Evolutionary conservation across 805 yeast species (phyloP), one percentile per base, ranked within the genome.

Genomic region (Pichia nanzhaoensis): DNA sequence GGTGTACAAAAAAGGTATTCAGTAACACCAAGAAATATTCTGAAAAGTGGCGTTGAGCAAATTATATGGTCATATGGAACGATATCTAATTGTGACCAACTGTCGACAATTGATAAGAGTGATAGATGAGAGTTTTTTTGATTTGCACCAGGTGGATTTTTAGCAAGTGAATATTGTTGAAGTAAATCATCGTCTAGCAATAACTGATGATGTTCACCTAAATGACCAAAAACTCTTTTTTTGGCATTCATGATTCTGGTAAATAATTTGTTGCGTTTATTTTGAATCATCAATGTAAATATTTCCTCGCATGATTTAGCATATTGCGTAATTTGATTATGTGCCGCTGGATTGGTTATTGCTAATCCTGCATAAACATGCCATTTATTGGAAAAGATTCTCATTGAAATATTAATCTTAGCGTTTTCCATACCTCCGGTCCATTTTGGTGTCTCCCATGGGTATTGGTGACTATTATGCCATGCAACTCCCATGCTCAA

Each of bases 301-400:
- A 93, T 68, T 45, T 85, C 93, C 1, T 93, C 83, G 2, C 84
- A 83, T 1, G 95, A 84, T 31, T 77, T 75, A 2, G 98, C 84
- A 61, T 91, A 93, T 61, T 90, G 97, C 52, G 85, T 71, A 17
- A 95, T 83, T 64, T 93, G 98, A 34, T 75, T 77, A 58, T 91
- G 97, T 1, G 98, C 97, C 36, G 90, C 78, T 1, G 96, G 97
- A 57, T 93, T 93, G 1, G 96, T 84, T 53, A 93, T 91, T 9
- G 98, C 97, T 56, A 93, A 70, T 0, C 99, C 99, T 5, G 98
- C 98, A 59, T 93, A 93, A 27, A 93, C 98, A 62, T 93, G 99
- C 95, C 96, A 93, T 65, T 90, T 89, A 65, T 90, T 93, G 16
- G 95, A 80, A 63, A 74, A 93, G 41, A 93, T 93, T 51, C 99